phyloP scores from a whole-genome alignment of 129 eudicot species.

The Scalesia atractyloides region DNA sequence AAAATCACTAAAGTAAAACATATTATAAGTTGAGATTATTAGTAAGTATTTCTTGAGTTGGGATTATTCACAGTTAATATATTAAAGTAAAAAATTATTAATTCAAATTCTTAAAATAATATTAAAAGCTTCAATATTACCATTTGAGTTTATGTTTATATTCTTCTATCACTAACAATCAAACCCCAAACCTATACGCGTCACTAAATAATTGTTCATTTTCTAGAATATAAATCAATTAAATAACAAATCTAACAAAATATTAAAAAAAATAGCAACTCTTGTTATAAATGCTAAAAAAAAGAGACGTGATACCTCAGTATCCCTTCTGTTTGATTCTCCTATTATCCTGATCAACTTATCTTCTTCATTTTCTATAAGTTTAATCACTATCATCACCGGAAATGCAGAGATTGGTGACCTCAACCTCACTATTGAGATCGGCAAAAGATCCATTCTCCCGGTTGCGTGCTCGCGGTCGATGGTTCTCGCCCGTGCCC shows the following conservation, averaged over 20 bases:
- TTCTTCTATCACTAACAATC: background rate
- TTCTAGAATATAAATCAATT: background rate
- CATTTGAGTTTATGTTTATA: background rate
- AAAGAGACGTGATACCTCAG: conserved; percentile 5
- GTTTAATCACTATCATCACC: background rate
- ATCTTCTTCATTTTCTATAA: background rate
- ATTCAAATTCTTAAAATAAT: too few species aligned
- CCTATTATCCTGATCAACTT: conserved; percentile 1
- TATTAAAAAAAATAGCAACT: background rate
- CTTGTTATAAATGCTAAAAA: background rate
- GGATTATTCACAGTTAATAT: too few species aligned
- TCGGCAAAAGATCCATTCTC: background rate
- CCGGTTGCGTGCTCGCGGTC: background rate
- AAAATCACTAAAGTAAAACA: too few species aligned
- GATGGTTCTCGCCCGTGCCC: background rate
- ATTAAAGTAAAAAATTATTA: too few species aligned
- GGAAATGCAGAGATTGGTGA: conserved; percentile 17
- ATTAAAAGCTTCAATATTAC: background rate
- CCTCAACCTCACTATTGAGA: background rate
- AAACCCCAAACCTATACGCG: background rate
- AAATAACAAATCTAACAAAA: background rate
- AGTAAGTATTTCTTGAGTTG: too few species aligned
- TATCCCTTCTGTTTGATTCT: background rate
- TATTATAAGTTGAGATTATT: too few species aligned
- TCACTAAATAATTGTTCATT: background rate